Evolutionary conservation across 768 basidiomycete species (phyloP).

Genomic region (Calvatia gigantea): DNA sequence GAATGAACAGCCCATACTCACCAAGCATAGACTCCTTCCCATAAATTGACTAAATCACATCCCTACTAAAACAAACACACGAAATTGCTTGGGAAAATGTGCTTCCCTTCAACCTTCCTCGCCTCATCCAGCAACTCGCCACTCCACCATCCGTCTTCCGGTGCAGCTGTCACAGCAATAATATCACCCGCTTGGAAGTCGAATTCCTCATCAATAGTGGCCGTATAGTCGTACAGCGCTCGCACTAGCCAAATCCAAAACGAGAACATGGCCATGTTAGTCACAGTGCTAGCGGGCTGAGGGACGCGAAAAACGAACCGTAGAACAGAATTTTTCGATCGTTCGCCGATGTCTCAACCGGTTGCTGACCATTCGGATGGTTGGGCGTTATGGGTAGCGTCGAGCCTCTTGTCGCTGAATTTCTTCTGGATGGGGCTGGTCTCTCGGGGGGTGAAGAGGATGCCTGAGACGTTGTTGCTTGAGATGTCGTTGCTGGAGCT

Average conservation of each 20-base stretch:
- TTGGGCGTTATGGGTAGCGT: neutral
- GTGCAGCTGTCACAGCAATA: slow-evolving; percentile 91
- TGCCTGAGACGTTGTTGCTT: neutral
- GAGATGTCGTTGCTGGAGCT: neutral
- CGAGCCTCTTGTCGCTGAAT: neutral
- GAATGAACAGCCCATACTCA: too few relatives aligned
- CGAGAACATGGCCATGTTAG: slow-evolving; percentile 4
- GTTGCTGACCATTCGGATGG: neutral
- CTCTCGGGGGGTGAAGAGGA: too few relatives aligned
- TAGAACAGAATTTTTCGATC: slow-evolving; percentile 70
- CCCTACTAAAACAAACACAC: slow-evolving; percentile 67
- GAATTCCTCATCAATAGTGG: slow-evolving; percentile 89
- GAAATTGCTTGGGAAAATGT: slow-evolving; percentile 88
- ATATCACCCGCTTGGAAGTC: slow-evolving; percentile 96
- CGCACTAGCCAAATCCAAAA: slow-evolving; percentile 51
- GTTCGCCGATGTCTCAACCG: neutral
- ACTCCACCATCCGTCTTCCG: slow-evolving; percentile 98
- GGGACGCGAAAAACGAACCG: slow-evolving; percentile 45
- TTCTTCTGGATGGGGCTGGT: slow-evolving; percentile 2
- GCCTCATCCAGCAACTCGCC: slow-evolving; percentile 79
- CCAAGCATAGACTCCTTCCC: neutral
- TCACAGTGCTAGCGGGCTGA: neutral
- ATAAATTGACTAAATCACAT: neutral
- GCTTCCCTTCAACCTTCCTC: slow-evolving; percentile 63
- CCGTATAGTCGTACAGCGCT: slow-evolving; percentile 84